phyloP scores from a whole-genome alignment of 192 early-diverging fungal species.

The Linnemannia zychae region DNA sequence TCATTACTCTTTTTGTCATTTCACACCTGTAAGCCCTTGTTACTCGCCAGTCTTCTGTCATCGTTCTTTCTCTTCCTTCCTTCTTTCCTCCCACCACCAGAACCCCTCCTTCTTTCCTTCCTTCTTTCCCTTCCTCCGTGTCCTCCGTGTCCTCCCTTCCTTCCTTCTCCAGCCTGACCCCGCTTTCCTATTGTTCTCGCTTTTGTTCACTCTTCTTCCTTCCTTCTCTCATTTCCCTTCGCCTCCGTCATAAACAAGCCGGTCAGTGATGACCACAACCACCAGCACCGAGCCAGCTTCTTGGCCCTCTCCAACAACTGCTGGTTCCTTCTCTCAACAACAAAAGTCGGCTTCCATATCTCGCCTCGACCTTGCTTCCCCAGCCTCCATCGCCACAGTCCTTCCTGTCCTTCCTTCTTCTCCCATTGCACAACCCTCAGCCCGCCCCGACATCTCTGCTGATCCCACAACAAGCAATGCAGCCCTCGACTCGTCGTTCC shows the following conservation, averaged over 20 bases:
- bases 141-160: not conserved
- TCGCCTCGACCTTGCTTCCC: not conserved
- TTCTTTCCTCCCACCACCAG: not conserved
- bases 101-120: not conserved
- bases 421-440: not conserved
- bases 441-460: not conserved
- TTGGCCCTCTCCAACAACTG: not conserved
- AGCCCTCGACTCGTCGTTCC: not conserved
- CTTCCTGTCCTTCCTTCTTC: not conserved
- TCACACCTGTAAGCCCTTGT: too few species aligned
- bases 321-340: not conserved
- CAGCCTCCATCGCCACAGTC: not conserved
- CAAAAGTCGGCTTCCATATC: conserved; percentile 24
- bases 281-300: conserved; percentile 28
- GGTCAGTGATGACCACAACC: conserved; percentile 33
- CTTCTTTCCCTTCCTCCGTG: not conserved
- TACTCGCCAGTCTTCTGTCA: not conserved
- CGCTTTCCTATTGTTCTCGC: not conserved
- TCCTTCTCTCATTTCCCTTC: not conserved
- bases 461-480: not conserved
- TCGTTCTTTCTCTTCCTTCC: not conserved
- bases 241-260: not conserved
- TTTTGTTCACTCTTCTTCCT: not conserved
- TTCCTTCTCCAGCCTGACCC: not conserved
- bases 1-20: not conserved